phyloP scores from a whole-genome alignment of 116 monocot genomes.

The Dioscorea cayenensis region DNA sequence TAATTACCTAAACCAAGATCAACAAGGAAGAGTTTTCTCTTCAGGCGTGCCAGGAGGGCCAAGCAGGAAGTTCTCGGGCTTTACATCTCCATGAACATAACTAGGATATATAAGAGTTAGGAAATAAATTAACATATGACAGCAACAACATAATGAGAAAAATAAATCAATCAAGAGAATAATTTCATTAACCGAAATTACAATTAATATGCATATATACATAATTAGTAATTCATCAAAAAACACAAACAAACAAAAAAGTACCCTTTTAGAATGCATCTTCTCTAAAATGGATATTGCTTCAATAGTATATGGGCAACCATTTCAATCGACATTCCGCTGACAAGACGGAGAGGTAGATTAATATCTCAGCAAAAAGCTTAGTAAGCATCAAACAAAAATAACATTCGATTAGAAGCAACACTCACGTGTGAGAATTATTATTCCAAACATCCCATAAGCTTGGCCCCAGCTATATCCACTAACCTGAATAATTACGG shows the following conservation, averaged over 20 bases:
- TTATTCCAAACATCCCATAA: constrained; percentile 99
- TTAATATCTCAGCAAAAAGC: neutral
- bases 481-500: constrained; percentile 60
- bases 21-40: constrained; percentile 92
- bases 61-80: constrained; percentile 95
- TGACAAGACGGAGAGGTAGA: constrained; percentile 9
- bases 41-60: constrained; percentile 71
- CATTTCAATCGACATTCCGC: constrained; percentile 94
- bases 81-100: constrained; percentile 97
- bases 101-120: constrained; percentile 25
- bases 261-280: constrained; percentile 95
- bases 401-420: neutral
- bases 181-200: neutral
- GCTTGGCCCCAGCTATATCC: constrained; percentile 99
- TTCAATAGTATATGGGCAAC: constrained; percentile 97
- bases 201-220: neutral
- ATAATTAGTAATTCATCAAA: neutral
- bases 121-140: neutral
- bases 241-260: neutral
- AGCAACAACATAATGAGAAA: neutral
- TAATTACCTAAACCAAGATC: constrained; percentile 92
- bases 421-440: constrained; percentile 67
- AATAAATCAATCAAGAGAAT: neutral
- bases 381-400: neutral
- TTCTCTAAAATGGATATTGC: constrained; percentile 96